Evolutionary conservation across 805 yeast species (phyloP).

Genomic region (Candida ponderosae): DNA sequence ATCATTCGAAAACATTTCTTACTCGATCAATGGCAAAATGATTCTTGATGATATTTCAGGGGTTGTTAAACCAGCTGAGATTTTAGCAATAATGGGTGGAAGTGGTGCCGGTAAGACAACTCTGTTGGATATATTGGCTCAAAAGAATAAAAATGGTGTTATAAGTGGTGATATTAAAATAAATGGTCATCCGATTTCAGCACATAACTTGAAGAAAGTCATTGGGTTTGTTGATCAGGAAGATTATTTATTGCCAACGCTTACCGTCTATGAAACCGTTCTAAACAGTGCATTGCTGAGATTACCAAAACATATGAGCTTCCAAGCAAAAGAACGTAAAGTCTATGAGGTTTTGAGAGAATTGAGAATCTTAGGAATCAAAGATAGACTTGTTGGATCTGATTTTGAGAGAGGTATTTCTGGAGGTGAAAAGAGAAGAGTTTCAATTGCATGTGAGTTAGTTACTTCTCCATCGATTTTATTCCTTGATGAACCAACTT

Average conservation of each 20-base stretch:
- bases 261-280: constrained; percentile 94
- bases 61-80: constrained; percentile 75
- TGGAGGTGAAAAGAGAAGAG: constrained; percentile 89
- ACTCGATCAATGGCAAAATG: constrained; percentile 41
- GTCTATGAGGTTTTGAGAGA: constrained; percentile 83
- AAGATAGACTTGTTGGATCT: constrained; percentile 81
- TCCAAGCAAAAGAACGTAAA: constrained; percentile 61
- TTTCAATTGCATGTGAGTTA: constrained; percentile 87
- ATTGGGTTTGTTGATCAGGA: constrained; percentile 97
- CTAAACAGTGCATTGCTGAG: constrained; percentile 84
- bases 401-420: constrained; percentile 88
- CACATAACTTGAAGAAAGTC: constrained; percentile 47
- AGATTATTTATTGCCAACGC: constrained; percentile 81
- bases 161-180: constrained; percentile 62
- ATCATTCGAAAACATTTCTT: constrained; percentile 67
- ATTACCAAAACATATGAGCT: constrained; percentile 75
- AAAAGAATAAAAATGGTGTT: constrained; percentile 72
- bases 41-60: constrained; percentile 69
- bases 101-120: constrained; percentile 99
- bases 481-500: constrained; percentile 88
- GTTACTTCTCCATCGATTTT: constrained; percentile 83
- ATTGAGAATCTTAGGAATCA: constrained; percentile 73
- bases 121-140: constrained; percentile 82
- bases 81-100: constrained; percentile 96
- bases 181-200: constrained; percentile 52